Percentiles rank a stretch among this genome's conserved stretches.
Evolutionary conservation across 805 yeast genomes (phyloP).

Genomic region (Yamadazyma kitorensis): DNA sequence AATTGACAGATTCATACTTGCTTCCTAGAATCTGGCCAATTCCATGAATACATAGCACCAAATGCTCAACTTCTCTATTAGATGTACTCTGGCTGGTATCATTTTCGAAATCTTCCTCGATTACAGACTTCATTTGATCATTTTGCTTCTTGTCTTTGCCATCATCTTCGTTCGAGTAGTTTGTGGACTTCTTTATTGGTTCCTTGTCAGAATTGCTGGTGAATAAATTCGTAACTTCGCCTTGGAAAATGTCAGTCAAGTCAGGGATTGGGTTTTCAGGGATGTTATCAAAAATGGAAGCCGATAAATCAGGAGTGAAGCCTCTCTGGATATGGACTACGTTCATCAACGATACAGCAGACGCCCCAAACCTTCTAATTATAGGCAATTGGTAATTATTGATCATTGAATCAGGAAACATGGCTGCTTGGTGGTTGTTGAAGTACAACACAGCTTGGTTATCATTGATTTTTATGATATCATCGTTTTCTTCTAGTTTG

Average conservation of each 20-base stretch:
- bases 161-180: conserved; percentile 9
- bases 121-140: conserved; percentile 40
- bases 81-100: conserved; percentile 19
- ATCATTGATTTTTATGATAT: conserved; percentile 27
- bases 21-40: conserved; percentile 87
- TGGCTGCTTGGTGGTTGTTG: conserved; percentile 43
- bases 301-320: conserved; percentile 32
- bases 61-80: conserved; percentile 48
- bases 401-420: conserved; percentile 45
- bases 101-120: conserved; percentile 50
- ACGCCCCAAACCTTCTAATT: conserved; percentile 34
- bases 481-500: conserved; percentile 22
- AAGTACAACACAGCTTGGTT: conserved; percentile 39
- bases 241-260: conserved; percentile 28
- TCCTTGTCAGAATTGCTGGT: conserved; percentile 16
- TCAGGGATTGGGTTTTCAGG: conserved; percentile 31
- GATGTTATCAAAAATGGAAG: conserved; percentile 29
- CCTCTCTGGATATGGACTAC: conserved; percentile 54
- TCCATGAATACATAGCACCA: conserved; percentile 90
- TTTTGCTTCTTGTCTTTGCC: conserved; percentile 14
- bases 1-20: conserved; percentile 76
- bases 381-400: conserved; percentile 34
- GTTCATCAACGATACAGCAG: conserved; percentile 39
- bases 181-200: conserved; percentile 19
- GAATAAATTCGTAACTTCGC: conserved; percentile 25